Evolutionary conservation across 495 filamentous ascomycete species (phyloP), one percentile per base, ranked within the genome.

Genomic region (Talaromyces trachyspermus): DNA sequence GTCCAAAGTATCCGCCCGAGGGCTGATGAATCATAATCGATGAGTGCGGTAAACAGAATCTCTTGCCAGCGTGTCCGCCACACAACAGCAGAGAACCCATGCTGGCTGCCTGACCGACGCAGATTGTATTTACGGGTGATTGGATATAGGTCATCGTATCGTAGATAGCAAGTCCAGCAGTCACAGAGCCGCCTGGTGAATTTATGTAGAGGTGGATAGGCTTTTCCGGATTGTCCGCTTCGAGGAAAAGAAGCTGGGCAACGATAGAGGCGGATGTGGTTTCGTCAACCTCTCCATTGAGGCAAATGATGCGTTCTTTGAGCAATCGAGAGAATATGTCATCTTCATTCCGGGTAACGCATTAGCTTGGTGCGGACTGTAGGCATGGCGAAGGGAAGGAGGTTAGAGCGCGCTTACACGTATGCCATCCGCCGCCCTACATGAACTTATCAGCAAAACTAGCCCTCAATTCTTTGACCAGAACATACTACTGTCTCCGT

Each of bases 131-230:
- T 4, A 97, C 88, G 8, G 92, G 88, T 4, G 86, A 85, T 50
- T 80, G 80, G 66, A 98, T 97, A 69, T 97, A 98, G 50, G 83
- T 83, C 91, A 98, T 98, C 41, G 94, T 97, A 64, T 98, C 92
- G 73, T 98, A 98, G 60, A 98, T 96, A 38, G 92, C 90, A 23
- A 98, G 77, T 5, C 92, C 83, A 0, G 88, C 89, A 44, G 91
- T 96, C 30, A 98, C 92, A n/a, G 84, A 88, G 25, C 92, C 92
- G 23, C 92, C 92, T 2, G 94, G 94, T 0, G 88, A 91, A 66
- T 98, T 94, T 66, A 98, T 97, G 67, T 98, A 98, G 54, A 98
- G 85, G 48, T 86, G 89, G 48, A 98, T 96, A 23, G 89, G 82
- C 62, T 95, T 95, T 50, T 89, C 71, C 5, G 91, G 92, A 66